These are phyloP conservation scores for Blastocystis sp. DNA, from an alignment of 352 stramenopile genomes.

Conservation along the genomic window DNA sequence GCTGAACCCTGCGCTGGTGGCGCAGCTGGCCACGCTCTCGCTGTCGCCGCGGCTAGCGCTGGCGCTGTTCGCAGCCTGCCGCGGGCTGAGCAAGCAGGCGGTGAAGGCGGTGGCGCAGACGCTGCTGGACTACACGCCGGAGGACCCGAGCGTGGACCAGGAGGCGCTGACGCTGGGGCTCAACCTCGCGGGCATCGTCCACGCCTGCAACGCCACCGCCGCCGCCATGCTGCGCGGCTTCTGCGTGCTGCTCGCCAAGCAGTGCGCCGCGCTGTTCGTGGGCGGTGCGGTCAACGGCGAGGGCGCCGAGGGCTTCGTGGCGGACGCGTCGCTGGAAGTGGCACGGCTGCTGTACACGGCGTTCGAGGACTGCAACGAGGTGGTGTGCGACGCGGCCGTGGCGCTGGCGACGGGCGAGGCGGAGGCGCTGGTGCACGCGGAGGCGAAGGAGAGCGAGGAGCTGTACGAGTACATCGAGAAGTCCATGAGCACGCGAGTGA, in stretches of 20 bases:
- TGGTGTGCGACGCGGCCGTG: background rate
- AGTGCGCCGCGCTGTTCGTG: background rate
- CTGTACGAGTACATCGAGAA: constrained; percentile 27
- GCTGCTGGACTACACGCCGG: constrained; percentile 28
- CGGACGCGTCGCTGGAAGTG: background rate
- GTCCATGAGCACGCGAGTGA: background rate
- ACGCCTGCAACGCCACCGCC: background rate
- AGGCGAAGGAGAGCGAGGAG: background rate
- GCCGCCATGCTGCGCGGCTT: constrained; percentile 17
- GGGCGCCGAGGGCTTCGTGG: background rate
- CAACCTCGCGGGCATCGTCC: background rate
- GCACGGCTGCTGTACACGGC: background rate
- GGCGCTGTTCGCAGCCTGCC: background rate
- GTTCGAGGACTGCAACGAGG: constrained; percentile 15
- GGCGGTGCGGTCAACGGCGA: background rate
- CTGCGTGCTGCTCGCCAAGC: background rate
- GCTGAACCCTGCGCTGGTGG: background rate
- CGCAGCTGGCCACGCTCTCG: background rate
- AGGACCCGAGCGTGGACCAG: background rate
- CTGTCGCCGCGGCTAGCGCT: background rate
- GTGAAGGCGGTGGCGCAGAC: background rate
- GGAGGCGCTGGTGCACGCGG: background rate
- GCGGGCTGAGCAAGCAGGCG: background rate
- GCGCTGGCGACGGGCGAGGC: background rate
- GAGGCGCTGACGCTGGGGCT: background rate